Percentiles rank a stretch among this genome's conserved stretches.
These are phyloP conservation scores for Hymenoscyphus linearis DNA, from an alignment of 2,329 filamentous ascomycete genomes.

Conservation along the genomic window DNA sequence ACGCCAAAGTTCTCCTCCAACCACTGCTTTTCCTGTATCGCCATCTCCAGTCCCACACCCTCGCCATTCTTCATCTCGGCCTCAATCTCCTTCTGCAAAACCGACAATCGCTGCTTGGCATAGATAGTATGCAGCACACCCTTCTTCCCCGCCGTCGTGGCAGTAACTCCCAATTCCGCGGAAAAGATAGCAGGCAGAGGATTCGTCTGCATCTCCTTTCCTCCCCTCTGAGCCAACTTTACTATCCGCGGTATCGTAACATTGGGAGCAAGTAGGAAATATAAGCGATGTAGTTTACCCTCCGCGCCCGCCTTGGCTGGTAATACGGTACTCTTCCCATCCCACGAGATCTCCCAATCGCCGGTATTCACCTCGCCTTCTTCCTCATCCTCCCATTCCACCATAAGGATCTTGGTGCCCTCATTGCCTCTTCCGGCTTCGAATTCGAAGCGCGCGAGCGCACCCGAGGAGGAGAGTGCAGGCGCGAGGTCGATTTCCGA, in stretches of 20 bases:
- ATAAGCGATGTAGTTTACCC: conserved; percentile 53
- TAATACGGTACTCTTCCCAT: conserved; percentile 69
- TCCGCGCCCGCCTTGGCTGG: conserved; percentile 38
- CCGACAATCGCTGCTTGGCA: conserved; percentile 75
- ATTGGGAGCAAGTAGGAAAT: conserved; percentile 74
- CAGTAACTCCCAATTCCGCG: conserved; percentile 63
- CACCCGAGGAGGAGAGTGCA: conserved; percentile 47
- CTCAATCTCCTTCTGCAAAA: conserved; percentile 71
- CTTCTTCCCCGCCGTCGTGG: conserved; percentile 62
- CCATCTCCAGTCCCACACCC: conserved; percentile 80
- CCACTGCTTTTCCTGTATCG: conserved; percentile 76
- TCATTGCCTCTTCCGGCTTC: conserved; percentile 70
- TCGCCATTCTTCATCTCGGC: conserved; percentile 72
- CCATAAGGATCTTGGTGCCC: conserved; percentile 88
- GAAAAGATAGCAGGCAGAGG: conserved; percentile 85
- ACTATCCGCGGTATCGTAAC: conserved; percentile 67
- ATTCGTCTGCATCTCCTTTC: conserved; percentile 56
- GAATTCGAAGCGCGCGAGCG: conserved; percentile 84
- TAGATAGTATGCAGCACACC: conserved; percentile 82
- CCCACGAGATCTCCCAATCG: conserved; percentile 75
- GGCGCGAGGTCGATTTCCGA: conserved; percentile 35
- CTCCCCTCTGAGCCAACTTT: conserved; percentile 48
- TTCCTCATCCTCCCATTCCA: conserved; percentile 68
- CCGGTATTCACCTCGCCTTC: conserved; percentile 40
- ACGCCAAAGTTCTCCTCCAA: conserved; percentile 69